phyloP scores from a whole-genome alignment of 495 filamentous ascomycete genomes.

The Aspergillus mulundensis region DNA sequence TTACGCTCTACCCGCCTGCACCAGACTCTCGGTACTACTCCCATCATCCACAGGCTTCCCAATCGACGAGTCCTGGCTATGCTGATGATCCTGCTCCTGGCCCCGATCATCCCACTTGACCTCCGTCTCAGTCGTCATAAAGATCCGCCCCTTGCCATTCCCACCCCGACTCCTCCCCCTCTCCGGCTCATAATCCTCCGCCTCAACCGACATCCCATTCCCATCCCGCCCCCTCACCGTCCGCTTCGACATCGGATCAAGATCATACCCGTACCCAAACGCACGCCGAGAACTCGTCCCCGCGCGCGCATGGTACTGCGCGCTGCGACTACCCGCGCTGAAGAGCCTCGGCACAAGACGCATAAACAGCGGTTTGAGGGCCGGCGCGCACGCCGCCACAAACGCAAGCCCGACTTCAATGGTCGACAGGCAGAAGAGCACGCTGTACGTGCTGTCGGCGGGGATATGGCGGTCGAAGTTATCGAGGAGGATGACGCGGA shows the following conservation, averaged over 20 bases:
- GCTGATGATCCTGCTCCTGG: background rate
- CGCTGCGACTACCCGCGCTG: conserved; percentile 8
- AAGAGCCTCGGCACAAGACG: conserved; percentile 15
- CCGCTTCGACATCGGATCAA: background rate
- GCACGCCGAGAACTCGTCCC: background rate
- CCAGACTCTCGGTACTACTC: conserved; percentile 6
- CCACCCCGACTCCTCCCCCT: background rate
- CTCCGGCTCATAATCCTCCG: background rate
- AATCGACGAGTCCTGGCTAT: background rate
- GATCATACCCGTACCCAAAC: background rate
- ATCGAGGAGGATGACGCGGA: conserved; percentile 17
- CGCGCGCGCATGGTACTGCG: background rate
- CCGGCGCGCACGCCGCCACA: conserved; percentile 39
- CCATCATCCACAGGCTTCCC: background rate
- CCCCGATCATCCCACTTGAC: conserved; percentile 6
- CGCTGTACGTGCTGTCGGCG: conserved; percentile 21
- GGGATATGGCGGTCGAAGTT: conserved; percentile 14
- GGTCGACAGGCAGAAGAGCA: conserved; percentile 44
- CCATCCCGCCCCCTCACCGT: background rate
- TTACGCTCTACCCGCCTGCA: conserved; percentile 1
- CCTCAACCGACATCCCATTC: background rate
- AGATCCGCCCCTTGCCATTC: background rate
- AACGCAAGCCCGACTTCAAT: conserved; percentile 49
- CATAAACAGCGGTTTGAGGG: conserved; percentile 16
- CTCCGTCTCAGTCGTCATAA: conserved; percentile 8